Evolutionary conservation across 805 yeast genomes (phyloP).

Genomic region (Kodamaea jinghongensis): DNA sequence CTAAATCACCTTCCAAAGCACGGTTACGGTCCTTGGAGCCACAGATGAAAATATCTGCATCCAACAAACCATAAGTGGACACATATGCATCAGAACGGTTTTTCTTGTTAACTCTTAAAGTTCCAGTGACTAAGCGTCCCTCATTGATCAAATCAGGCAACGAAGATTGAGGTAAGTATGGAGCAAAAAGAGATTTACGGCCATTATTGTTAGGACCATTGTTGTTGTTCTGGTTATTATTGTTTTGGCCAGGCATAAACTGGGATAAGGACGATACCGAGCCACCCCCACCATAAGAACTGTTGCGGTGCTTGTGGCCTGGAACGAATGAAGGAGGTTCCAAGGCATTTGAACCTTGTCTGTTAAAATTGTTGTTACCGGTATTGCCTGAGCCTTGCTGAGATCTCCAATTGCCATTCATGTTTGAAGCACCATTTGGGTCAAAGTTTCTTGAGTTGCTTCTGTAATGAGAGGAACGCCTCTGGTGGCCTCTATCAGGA

Average conservation of each 20-base stretch:
- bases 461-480: slow-evolving; percentile 40
- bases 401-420: slow-evolving; percentile 65
- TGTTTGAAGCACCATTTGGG: slow-evolving; percentile 29
- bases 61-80: slow-evolving; percentile 92
- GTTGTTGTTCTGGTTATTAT: slow-evolving; percentile 15
- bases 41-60: slow-evolving; percentile 95
- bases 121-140: slow-evolving; percentile 90
- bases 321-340: slow-evolving; percentile 57
- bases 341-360: slow-evolving; percentile 30
- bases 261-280: slow-evolving; percentile 51
- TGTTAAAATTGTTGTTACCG: slow-evolving; percentile 15
- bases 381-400: slow-evolving; percentile 42
- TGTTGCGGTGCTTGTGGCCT: slow-evolving; percentile 69
- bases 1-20: slow-evolving; percentile 94
- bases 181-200: slow-evolving; percentile 87
- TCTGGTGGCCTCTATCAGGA: slow-evolving; percentile 39
- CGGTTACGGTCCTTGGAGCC: slow-evolving; percentile 98
- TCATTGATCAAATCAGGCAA: slow-evolving; percentile 86
- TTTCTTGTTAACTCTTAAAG: slow-evolving; percentile 89
- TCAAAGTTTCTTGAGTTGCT: slow-evolving; percentile 39
- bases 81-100: slow-evolving; percentile 98
- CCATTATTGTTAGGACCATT: slow-evolving; percentile 41
- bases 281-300: slow-evolving; percentile 61
- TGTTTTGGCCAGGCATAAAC: slow-evolving; percentile 29
- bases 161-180: slow-evolving; percentile 90